Evolutionary conservation across 192 early-diverging fungal species (phyloP).

Genomic region (Coemansia sp.): DNA sequence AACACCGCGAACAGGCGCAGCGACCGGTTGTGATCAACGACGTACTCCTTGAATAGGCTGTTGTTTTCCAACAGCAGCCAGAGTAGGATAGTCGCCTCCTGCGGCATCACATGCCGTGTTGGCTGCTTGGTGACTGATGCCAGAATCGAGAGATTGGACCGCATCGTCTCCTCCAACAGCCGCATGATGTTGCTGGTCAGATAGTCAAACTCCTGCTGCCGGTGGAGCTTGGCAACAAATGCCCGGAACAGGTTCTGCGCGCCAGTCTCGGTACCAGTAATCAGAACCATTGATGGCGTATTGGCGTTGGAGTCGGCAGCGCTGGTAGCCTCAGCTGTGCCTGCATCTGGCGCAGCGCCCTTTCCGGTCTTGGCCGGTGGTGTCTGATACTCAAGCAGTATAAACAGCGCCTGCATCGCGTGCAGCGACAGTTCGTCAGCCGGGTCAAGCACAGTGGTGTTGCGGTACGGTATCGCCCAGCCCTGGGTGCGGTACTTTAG

Average conservation of each 20-base stretch:
- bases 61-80: slow-evolving; percentile 84
- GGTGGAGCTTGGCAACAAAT: slow-evolving; percentile 78
- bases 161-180: slow-evolving; percentile 78
- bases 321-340: not conserved
- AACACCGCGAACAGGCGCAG: slow-evolving; percentile 42
- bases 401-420: slow-evolving; percentile 58
- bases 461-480: slow-evolving; percentile 87
- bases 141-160: slow-evolving; percentile 39
- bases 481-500: slow-evolving; percentile 78
- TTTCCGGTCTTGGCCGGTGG: slow-evolving; percentile 16
- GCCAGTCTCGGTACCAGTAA: slow-evolving; percentile 32
- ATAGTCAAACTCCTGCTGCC: slow-evolving; percentile 77
- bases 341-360: not conserved
- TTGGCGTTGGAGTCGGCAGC: slow-evolving; percentile 7
- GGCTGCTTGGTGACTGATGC: slow-evolving; percentile 39
- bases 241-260: slow-evolving; percentile 70
- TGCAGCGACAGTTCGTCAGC: slow-evolving; percentile 70
- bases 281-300: slow-evolving; percentile 37
- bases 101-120: slow-evolving; percentile 32
- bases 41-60: slow-evolving; percentile 44
- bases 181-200: slow-evolving; percentile 71
- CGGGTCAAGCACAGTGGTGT: slow-evolving; percentile 68
- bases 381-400: slow-evolving; percentile 67
- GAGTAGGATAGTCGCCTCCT: slow-evolving; percentile 75
- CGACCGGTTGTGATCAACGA: slow-evolving; percentile 46